These are phyloP conservation scores for Botrytis squamosa DNA, from an alignment of 2,329 filamentous ascomycete species.

Conservation along the genomic window DNA sequence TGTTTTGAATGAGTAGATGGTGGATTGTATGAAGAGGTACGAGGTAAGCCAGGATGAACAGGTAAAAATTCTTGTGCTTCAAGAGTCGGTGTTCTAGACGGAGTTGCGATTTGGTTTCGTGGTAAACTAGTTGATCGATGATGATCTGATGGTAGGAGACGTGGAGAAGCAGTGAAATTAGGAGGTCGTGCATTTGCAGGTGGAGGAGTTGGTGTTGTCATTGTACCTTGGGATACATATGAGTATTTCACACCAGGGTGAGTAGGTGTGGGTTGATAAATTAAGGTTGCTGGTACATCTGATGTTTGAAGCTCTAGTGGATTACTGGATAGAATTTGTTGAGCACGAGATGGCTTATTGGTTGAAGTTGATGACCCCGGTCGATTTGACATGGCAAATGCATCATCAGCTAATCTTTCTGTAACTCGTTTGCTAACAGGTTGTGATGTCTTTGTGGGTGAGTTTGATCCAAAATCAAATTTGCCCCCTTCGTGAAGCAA, in stretches of 20 bases:
- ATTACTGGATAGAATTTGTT: slow-evolving; percentile 61
- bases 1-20: slow-evolving; percentile 42
- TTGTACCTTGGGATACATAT: slow-evolving; percentile 71
- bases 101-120: slow-evolving; percentile 31
- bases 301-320: slow-evolving; percentile 53
- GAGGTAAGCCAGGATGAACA: slow-evolving; percentile 27
- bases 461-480: slow-evolving; percentile 75
- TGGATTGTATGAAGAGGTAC: slow-evolving; percentile 41
- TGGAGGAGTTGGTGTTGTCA: slow-evolving; percentile 63
- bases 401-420: slow-evolving; percentile 79
- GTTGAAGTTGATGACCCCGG: slow-evolving; percentile 25
- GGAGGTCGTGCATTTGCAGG: slow-evolving; percentile 32
- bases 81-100: slow-evolving; percentile 26
- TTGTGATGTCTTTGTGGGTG: slow-evolving; percentile 48
- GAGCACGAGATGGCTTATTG: slow-evolving; percentile 48
- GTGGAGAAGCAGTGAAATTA: slow-evolving; percentile 25
- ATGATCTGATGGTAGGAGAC: slow-evolving; percentile 40
- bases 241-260: slow-evolving; percentile 37
- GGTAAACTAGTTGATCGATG: slow-evolving; percentile 53
- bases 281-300: slow-evolving; percentile 44
- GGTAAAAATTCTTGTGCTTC: slow-evolving; percentile 31
- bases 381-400: slow-evolving; percentile 55
- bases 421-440: slow-evolving; percentile 65
- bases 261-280: slow-evolving; percentile 38
- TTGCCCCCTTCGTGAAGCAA: slow-evolving; percentile 81